phyloP scores from a whole-genome alignment of 2,329 filamentous ascomycete species.

The Graphium sp. region DNA sequence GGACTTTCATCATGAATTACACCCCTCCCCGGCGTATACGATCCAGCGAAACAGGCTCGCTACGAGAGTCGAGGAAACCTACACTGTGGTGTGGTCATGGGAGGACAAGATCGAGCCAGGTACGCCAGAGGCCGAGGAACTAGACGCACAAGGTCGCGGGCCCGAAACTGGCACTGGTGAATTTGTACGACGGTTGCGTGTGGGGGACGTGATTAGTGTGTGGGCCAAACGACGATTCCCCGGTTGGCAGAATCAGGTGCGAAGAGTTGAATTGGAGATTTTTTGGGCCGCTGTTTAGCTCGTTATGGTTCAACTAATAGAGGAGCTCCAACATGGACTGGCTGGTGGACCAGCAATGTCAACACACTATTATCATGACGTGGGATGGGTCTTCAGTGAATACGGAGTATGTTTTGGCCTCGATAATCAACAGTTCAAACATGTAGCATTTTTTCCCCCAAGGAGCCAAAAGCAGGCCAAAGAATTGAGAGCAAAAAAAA shows the following conservation, averaged over 20 bases:
- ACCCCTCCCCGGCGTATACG: constrained; percentile 16
- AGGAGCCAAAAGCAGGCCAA: no score
- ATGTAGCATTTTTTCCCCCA: no score
- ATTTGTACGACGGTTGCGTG: constrained; percentile 35
- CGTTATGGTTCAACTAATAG: no score
- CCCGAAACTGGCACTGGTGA: constrained; percentile 29
- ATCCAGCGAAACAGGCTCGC: constrained; percentile 31
- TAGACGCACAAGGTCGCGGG: constrained; percentile 29
- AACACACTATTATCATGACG: no score
- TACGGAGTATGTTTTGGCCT: no score
- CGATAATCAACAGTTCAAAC: no score
- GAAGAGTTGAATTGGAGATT: constrained; percentile 33
- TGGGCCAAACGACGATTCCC: constrained; percentile 42
- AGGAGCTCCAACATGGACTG: no score
- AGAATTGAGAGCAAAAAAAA: no score
- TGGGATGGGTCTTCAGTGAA: no score
- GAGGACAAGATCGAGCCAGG: constrained; percentile 27
- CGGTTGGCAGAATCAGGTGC: constrained; percentile 34
- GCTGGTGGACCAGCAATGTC: no score
- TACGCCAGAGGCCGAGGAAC: constrained; percentile 18
- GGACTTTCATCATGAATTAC: constrained; percentile 20
- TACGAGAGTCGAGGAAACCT: constrained; percentile 13
- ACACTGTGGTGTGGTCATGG: constrained; percentile 36
- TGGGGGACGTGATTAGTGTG: constrained; percentile 45
- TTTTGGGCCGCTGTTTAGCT: no score